These are phyloP conservation scores for Fusarium sp. DNA, from an alignment of 2,329 filamentous ascomycete genomes.

Conservation along the genomic window DNA sequence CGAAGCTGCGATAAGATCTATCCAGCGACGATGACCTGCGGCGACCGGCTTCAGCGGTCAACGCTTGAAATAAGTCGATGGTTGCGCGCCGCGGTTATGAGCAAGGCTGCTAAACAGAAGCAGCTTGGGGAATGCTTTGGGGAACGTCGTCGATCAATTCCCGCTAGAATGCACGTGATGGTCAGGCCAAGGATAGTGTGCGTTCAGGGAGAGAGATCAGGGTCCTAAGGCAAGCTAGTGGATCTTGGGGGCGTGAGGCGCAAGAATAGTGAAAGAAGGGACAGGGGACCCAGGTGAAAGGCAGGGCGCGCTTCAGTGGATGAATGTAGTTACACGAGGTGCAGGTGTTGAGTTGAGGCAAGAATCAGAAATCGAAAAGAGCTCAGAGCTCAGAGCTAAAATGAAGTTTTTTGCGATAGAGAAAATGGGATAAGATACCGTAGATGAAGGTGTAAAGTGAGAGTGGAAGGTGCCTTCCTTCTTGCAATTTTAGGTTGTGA, in stretches of 20 bases:
- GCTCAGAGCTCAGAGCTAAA: background rate
- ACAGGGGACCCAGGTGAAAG: background rate
- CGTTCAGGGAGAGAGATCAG: constrained; percentile 2
- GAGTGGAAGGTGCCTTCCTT: background rate
- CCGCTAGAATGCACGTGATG: constrained; percentile 41
- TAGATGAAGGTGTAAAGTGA: background rate
- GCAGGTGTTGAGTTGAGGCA: background rate
- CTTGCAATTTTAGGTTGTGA: background rate
- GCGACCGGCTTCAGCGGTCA: constrained; percentile 41
- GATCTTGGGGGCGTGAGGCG: constrained; percentile 10
- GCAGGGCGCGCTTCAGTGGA: background rate
- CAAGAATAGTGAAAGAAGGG: background rate
- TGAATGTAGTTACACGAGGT: background rate
- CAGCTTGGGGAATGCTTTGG: constrained; percentile 30
- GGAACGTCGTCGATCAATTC: constrained; percentile 34
- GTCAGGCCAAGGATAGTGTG: constrained; percentile 11
- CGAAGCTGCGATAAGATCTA: constrained; percentile 14
- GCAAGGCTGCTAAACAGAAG: constrained; percentile 35
- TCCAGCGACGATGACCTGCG: constrained; percentile 26
- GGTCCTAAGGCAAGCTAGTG: constrained; percentile 25
- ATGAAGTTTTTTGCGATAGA: background rate
- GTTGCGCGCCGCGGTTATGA: constrained; percentile 39
- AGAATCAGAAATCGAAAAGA: background rate
- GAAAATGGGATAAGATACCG: background rate
- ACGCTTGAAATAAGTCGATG: constrained; percentile 46